Evolutionary conservation across 768 basidiomycete species (phyloP), one percentile per base, ranked within the genome.

Genomic region (Pleurotus tuber-regium): DNA sequence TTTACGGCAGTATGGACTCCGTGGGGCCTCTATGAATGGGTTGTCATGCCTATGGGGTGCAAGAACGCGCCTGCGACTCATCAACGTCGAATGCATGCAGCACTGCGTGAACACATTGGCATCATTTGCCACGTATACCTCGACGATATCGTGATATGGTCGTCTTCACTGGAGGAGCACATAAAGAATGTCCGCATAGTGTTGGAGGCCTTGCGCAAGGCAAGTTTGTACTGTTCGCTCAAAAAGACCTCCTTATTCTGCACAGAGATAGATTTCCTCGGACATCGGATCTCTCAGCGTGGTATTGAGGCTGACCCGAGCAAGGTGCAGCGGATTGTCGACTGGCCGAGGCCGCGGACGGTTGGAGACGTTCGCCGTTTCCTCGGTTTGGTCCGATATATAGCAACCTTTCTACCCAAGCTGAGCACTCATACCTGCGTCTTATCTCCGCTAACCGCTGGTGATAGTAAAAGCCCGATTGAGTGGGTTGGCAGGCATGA

Each of bases 91-190:
- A 60, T 72, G 0, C 63, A 55, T 0, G 42, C 40, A 10, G 66
- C 63, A 0, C 57, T 79, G 0, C n/a, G 58, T 0, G 30, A 57
- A 1, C 56, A 55, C 4, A 64, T 75, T 24, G 70, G 71, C 0
- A 49, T 47, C 21, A 41, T 41, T 31, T 31, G 30, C 28, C 23
- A 24, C 43, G 69, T 78, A 35, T 79, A 77, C 57, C 50, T 77
- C 0, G 70, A 76, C 50, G 66, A 75, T 56, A 73, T 76, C 51
- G 62, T 77, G 7, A 71, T 77, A 18, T 78, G 68, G 51, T 75
- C 74, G 26, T 33, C 57, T 9, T 54, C 55, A 9, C 57, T 51
- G 19, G 57, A 64, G 12, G 61, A 74, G 18, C 74, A 77, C 43
- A 54, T 61, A 12, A 23, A 48, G 2, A 65, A 67, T n/a, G 67